Evolutionary conservation across 495 filamentous ascomycete species (phyloP).

Genomic region (Cetradonia linearis): DNA sequence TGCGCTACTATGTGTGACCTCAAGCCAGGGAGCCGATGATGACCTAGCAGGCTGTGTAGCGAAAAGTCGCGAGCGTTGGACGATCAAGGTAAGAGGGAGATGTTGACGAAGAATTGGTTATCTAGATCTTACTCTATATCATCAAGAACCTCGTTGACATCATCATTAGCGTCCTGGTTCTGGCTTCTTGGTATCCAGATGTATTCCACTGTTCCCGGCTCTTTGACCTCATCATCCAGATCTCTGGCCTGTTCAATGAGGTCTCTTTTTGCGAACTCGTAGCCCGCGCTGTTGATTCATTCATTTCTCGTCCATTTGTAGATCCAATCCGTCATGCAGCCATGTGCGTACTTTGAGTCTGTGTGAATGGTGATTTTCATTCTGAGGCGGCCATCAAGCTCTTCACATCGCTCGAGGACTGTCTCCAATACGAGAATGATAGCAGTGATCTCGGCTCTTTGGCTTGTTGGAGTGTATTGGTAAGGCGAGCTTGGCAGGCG

Average conservation of each 20-base stretch:
- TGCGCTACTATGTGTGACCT: too few species aligned
- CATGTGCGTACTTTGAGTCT: constrained; percentile 29
- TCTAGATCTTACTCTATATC: too few species aligned
- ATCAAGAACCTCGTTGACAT: constrained; percentile 18
- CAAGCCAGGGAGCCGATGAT: too few species aligned
- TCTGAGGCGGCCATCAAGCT: constrained; percentile 17
- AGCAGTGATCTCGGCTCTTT: constrained; percentile 34
- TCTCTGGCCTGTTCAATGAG: constrained; percentile 29
- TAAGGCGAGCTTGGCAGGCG: neutral
- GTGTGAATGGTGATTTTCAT: constrained; percentile 26
- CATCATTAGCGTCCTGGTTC: constrained; percentile 19
- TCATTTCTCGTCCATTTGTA: constrained; percentile 27
- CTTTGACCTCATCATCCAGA: constrained; percentile 25
- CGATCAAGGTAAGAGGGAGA: too few species aligned
- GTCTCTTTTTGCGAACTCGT: constrained; percentile 29
- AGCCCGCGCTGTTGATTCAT: constrained; percentile 25
- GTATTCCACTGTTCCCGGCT: constrained; percentile 28
- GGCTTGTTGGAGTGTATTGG: constrained; percentile 28
- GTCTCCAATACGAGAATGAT: constrained; percentile 33
- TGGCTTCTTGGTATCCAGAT: constrained; percentile 21
- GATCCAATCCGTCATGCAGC: constrained; percentile 27
- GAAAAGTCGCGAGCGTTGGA: too few species aligned
- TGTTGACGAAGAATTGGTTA: too few species aligned
- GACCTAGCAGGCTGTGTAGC: too few species aligned
- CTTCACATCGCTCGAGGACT: constrained; percentile 24